These are phyloP conservation scores for Magnusiomyces magnusii DNA, from an alignment of 1,139 yeast genomes.

Conservation along the genomic window DNA sequence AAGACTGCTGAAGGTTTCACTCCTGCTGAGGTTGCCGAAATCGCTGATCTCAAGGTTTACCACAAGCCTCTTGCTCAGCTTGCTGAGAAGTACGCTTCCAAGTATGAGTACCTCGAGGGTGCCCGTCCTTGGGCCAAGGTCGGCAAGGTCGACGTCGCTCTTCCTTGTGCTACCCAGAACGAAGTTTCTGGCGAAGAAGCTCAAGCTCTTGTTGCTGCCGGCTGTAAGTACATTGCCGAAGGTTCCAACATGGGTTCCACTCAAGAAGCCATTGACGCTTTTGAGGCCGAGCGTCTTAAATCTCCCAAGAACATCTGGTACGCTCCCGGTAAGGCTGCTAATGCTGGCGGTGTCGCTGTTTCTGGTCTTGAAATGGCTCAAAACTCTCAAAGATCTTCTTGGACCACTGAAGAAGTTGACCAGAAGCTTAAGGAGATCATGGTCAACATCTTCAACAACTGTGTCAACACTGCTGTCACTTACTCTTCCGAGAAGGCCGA, in stretches of 20 bases:
- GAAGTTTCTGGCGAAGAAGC: constrained; percentile 98
- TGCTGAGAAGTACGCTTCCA: constrained; percentile 45
- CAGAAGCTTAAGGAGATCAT: constrained; percentile 79
- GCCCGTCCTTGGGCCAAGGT: constrained; percentile 96
- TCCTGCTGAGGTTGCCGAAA: constrained; percentile 64
- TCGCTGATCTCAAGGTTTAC: constrained; percentile 73
- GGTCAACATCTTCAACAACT: constrained; percentile 88
- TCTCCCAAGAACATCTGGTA: constrained; percentile 70
- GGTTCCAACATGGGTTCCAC: constrained; percentile 99
- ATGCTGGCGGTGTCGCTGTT: constrained; percentile 99
- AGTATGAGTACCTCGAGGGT: constrained; percentile 72
- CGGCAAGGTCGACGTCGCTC: constrained; percentile 89
- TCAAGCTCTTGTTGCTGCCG: constrained; percentile 83
- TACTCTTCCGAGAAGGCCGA: constrained; percentile 64
- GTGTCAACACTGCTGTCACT: constrained; percentile 77
- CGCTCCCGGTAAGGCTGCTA: constrained; percentile 99
- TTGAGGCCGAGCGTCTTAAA: constrained; percentile 75
- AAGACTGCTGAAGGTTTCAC: constrained; percentile 62
- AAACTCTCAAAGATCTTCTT: constrained; percentile 86
- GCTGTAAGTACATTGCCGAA: constrained; percentile 92
- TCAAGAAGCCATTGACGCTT: constrained; percentile 90
- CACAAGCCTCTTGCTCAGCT: constrained; percentile 73
- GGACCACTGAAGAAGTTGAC: constrained; percentile 90
- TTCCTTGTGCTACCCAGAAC: constrained; percentile 98
- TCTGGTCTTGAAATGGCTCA: constrained; percentile 99